Conservation (phyloP, 2,329 filamentous ascomycete genomes). For the Exserohilum rostratum region DNA sequence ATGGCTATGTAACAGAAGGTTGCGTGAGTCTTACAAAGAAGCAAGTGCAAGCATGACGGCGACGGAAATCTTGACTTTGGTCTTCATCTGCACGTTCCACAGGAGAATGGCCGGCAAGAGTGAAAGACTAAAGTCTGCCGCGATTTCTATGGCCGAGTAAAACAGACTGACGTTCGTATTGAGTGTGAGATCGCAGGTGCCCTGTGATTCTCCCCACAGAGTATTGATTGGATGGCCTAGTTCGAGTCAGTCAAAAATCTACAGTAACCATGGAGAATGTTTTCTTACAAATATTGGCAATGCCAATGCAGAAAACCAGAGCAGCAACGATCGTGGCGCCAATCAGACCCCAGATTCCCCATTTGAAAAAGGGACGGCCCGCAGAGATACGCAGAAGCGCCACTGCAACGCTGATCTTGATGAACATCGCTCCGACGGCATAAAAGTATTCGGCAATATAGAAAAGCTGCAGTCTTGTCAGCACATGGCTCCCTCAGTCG, state of each 20-base stretch:
- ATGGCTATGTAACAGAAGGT: background rate
- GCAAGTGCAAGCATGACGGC: slow-evolving; percentile 49
- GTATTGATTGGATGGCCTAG: slow-evolving; percentile 28
- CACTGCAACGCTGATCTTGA: slow-evolving; percentile 30
- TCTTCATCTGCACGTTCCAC: slow-evolving; percentile 40
- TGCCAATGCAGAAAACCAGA: slow-evolving; percentile 25
- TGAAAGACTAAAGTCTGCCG: slow-evolving; percentile 27
- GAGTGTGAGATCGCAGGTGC: slow-evolving; percentile 25
- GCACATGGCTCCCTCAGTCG: background rate
- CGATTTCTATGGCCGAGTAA: slow-evolving; percentile 29
- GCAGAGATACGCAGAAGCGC: slow-evolving; percentile 26
- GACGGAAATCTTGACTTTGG: slow-evolving; percentile 50
- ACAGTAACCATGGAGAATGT: background rate
- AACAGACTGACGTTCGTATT: slow-evolving; percentile 30
- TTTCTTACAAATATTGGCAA: slow-evolving; percentile 27
- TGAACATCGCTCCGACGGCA: slow-evolving; percentile 24
- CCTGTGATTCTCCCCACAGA: slow-evolving; percentile 28
- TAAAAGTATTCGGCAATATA: slow-evolving; percentile 33
- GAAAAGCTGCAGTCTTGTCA: slow-evolving; percentile 14
- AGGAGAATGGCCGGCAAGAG: slow-evolving; percentile 26
- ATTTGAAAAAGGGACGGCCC: slow-evolving; percentile 16
- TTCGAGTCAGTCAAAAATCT: background rate
- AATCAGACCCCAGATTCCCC: slow-evolving; percentile 20
- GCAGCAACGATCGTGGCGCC: slow-evolving; percentile 20
- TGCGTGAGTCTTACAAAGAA: slow-evolving; percentile 45